Evolutionary conservation across 2,329 filamentous ascomycete genomes (phyloP).

Genomic region (Pseudocercospora macadamiae): DNA sequence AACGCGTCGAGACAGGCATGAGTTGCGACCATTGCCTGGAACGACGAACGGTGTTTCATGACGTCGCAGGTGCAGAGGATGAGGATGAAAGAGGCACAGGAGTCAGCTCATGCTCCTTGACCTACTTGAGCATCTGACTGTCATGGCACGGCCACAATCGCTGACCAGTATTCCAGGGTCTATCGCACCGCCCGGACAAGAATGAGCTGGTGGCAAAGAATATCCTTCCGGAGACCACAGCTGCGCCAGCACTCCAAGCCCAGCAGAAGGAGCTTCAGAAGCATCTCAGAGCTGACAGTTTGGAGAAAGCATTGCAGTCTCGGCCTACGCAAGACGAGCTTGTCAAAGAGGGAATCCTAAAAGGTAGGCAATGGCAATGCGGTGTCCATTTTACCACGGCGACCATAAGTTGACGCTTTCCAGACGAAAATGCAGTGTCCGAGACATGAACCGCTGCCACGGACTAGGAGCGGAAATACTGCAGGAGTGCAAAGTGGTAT

Average conservation of each 20-base stretch:
- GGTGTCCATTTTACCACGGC: too few species aligned
- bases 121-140: neutral
- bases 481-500: neutral
- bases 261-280: constrained; percentile 83
- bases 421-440: neutral
- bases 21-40: neutral
- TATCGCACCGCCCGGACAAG: constrained; percentile 67
- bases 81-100: neutral
- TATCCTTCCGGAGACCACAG: constrained; percentile 78
- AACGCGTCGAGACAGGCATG: neutral
- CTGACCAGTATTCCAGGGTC: constrained; percentile 40
- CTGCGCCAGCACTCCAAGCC: constrained; percentile 76
- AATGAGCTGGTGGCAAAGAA: constrained; percentile 82
- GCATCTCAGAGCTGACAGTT: constrained; percentile 81
- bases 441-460: neutral
- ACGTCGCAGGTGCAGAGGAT: neutral
- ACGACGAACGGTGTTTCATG: neutral
- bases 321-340: constrained; percentile 76
- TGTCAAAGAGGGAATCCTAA: constrained; percentile 77
- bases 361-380: too few species aligned
- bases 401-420: neutral
- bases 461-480: neutral
- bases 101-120: neutral
- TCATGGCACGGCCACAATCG: neutral
- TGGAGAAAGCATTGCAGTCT: constrained; percentile 83